Percentiles rank a stretch among this genome's conserved stretches.
Conservation (phyloP, 1,139 yeast genomes). For the Yamadazyma atmosphaerica region DNA sequence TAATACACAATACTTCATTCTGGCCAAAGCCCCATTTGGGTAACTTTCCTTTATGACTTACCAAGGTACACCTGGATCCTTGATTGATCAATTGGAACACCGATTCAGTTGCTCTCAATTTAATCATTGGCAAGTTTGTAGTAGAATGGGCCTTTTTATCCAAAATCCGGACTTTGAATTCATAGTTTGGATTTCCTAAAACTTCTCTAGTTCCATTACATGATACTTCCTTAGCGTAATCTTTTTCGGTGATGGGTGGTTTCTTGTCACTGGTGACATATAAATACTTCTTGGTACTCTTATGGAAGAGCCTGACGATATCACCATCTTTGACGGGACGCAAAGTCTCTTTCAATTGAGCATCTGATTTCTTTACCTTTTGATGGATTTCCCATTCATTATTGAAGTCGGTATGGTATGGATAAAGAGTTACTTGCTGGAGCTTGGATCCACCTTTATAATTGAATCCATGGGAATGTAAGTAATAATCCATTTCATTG, state of each 20-base stretch:
- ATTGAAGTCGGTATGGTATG: conserved; percentile 48
- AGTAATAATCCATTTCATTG: conserved; percentile 56
- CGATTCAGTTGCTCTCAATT: conserved; percentile 52
- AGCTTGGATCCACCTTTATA: conserved; percentile 58
- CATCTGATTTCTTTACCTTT: conserved; percentile 30
- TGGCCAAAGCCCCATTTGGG: conserved; percentile 74
- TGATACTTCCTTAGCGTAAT: conserved; percentile 73
- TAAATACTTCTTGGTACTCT: conserved; percentile 56
- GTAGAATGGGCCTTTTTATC: conserved; percentile 25
- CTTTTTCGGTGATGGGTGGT: conserved; percentile 82
- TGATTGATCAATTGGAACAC: conserved; percentile 60
- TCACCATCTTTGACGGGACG: conserved; percentile 50
- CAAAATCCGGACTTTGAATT: conserved; percentile 48
- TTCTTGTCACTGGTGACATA: conserved; percentile 50
- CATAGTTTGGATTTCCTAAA: conserved; percentile 53
- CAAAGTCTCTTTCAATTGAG: conserved; percentile 28
- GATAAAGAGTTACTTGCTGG: conserved; percentile 70
- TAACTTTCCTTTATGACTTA: conserved; percentile 60
- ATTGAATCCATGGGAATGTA: conserved; percentile 62
- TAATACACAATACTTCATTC: conserved; percentile 75
- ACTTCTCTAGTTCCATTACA: conserved; percentile 54
- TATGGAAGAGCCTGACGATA: conserved; percentile 61
- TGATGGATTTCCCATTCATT: conserved; percentile 71
- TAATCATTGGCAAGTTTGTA: conserved; percentile 35
- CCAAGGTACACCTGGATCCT: conserved; percentile 59